Percentiles rank a stretch among this genome's conserved stretches.
phyloP scores from a whole-genome alignment of 345 rosid species.

The Draba incana region DNA sequence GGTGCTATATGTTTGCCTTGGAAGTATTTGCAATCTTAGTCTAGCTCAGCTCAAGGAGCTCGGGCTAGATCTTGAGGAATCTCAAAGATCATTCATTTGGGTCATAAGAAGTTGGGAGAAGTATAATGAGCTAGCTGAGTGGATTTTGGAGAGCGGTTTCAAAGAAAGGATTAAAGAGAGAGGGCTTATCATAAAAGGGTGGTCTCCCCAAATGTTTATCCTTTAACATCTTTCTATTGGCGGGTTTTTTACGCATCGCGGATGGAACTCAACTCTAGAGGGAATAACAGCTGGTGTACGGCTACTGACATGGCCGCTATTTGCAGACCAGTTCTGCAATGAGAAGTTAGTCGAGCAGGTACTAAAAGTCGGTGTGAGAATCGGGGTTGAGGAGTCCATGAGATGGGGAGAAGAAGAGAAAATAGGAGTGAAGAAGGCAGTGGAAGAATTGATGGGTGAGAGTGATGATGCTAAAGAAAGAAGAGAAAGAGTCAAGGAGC shows the following conservation, averaged over 20 bases:
- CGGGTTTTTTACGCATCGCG: too few relatives aligned
- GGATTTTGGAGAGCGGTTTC: slow-evolving; percentile 38
- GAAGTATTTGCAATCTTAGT: slow-evolving; percentile 44
- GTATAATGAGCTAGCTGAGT: slow-evolving; percentile 35
- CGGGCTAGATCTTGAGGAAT: slow-evolving; percentile 52
- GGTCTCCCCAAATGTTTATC: slow-evolving; percentile 44
- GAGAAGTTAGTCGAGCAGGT: slow-evolving; percentile 47
- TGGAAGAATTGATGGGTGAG: slow-evolving; percentile 41
- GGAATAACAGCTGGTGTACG: slow-evolving; percentile 35
- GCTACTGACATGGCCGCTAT: slow-evolving; percentile 41
- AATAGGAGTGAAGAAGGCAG: slow-evolving; percentile 28
- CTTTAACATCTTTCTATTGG: too few relatives aligned
- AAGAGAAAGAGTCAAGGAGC: slow-evolving; percentile 40
- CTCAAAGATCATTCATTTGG: slow-evolving; percentile 61
- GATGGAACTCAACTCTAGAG: slow-evolving; percentile 41
- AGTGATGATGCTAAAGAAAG: slow-evolving; percentile 42
- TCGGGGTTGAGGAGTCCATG: slow-evolving; percentile 40
- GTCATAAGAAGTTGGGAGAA: slow-evolving; percentile 48
- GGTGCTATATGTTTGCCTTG: slow-evolving; percentile 55
- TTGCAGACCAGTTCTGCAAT: slow-evolving; percentile 41
- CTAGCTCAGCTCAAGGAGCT: slow-evolving; percentile 46
- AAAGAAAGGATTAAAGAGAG: slow-evolving; percentile 32
- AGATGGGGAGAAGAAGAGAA: slow-evolving; percentile 44
- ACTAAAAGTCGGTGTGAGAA: slow-evolving; percentile 43
- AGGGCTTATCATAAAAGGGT: slow-evolving; percentile 38